phyloP scores from a whole-genome alignment of 345 rosid genomes.

The Citrus medica region DNA sequence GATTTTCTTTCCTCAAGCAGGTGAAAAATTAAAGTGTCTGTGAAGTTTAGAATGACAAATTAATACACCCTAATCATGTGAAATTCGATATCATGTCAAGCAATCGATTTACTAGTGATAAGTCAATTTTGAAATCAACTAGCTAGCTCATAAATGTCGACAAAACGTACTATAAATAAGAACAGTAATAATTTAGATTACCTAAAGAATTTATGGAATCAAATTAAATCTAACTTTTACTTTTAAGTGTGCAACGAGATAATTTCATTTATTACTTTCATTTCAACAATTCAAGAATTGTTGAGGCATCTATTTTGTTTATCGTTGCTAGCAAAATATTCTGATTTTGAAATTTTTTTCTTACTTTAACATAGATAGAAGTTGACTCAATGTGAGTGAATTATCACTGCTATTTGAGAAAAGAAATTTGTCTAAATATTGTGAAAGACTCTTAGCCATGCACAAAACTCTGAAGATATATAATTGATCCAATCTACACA shows the following conservation, averaged over 20 bases:
- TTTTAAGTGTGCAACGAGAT: too few species aligned
- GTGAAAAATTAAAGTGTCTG: too few species aligned
- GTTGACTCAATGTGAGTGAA: not conserved
- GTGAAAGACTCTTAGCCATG: not conserved
- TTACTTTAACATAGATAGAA: slow-evolving; percentile 2
- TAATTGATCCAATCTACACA: not conserved
- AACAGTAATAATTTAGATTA: too few species aligned
- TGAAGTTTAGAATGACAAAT: too few species aligned
- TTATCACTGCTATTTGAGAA: not conserved
- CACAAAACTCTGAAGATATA: not conserved
- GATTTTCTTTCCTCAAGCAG: too few species aligned
- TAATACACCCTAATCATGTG: too few species aligned
- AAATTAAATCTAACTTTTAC: not conserved
- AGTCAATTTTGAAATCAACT: not conserved
- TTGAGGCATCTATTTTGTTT: not conserved
- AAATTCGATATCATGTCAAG: not conserved
- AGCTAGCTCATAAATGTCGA: not conserved
- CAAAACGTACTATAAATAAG: too few species aligned
- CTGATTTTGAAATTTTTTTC: not conserved
- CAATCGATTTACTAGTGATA: not conserved
- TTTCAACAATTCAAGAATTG: not conserved
- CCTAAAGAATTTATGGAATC: not conserved
- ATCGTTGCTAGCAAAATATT: not conserved
- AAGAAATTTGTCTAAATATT: too few species aligned
- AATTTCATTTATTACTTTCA: not conserved